These are phyloP conservation scores for Aspergillaceae sp. DNA, from an alignment of 2,329 filamentous ascomycete genomes.

Conservation along the genomic window DNA sequence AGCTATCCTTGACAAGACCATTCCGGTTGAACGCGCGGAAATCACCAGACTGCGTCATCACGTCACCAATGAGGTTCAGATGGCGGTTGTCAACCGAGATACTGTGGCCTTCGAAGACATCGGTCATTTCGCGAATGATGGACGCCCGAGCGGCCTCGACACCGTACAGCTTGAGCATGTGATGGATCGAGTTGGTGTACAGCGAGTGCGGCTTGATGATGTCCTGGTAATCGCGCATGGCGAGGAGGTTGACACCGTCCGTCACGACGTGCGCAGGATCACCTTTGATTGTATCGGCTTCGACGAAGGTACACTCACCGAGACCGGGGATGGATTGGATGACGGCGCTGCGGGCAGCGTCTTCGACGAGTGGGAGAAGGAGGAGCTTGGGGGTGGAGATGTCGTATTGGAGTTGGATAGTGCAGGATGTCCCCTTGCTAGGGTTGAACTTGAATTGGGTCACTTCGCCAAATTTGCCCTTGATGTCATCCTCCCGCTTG, in stretches of 20 bases:
- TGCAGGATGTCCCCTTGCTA: constrained; percentile 61
- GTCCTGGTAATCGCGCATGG: constrained; percentile 81
- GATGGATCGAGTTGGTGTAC: constrained; percentile 84
- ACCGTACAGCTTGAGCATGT: constrained; percentile 77
- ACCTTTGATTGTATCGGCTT: constrained; percentile 47
- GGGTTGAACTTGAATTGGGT: constrained; percentile 74
- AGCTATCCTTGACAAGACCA: constrained; percentile 67
- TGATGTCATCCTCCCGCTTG: constrained; percentile 56
- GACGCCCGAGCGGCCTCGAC: constrained; percentile 84
- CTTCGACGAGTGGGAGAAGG: constrained; percentile 83
- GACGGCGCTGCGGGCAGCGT: constrained; percentile 66
- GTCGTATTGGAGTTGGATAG: constrained; percentile 75
- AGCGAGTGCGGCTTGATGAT: constrained; percentile 79
- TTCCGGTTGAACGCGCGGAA: constrained; percentile 91
- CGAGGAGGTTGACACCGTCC: constrained; percentile 75
- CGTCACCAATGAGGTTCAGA: constrained; percentile 89
- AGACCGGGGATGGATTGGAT: constrained; percentile 81
- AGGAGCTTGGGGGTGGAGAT: constrained; percentile 77
- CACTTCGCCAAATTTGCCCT: constrained; percentile 56
- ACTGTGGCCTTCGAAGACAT: constrained; percentile 81
- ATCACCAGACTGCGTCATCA: constrained; percentile 88
- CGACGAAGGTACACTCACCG: constrained; percentile 59
- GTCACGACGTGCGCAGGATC: constrained; percentile 56
- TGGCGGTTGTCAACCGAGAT: constrained; percentile 89
- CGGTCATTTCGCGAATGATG: constrained; percentile 77